phyloP scores from a whole-genome alignment of 257 asterid species.

The Phtheirospermum japonicum region DNA sequence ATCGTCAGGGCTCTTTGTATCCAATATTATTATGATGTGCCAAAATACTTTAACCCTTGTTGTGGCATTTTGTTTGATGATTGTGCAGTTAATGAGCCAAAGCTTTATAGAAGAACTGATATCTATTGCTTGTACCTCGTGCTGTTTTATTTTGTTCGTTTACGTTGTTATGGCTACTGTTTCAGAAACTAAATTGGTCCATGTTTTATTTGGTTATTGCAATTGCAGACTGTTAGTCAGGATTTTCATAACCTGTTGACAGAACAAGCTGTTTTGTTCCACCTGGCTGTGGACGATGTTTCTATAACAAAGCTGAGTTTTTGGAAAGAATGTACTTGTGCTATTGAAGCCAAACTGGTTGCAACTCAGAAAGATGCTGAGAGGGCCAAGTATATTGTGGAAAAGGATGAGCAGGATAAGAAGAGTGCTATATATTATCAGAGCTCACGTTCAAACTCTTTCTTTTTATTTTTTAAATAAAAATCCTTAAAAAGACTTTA shows the following conservation, averaged over 20 bases:
- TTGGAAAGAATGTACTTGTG: conserved; percentile 36
- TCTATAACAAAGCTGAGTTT: conserved; percentile 31
- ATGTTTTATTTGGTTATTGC: background rate
- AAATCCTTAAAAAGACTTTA: no score
- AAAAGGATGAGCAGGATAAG: conserved; percentile 34
- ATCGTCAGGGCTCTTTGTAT: no score
- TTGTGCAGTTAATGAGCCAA: no score
- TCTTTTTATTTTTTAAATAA: background rate
- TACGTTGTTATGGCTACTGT: background rate
- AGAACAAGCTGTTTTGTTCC: conserved; percentile 30
- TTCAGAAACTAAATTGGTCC: background rate
- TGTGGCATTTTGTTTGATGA: no score
- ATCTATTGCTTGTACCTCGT: no score
- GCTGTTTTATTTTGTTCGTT: no score
- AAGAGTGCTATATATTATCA: conserved; percentile 29
- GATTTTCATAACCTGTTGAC: conserved; percentile 31
- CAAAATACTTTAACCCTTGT: no score
- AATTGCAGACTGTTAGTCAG: conserved; percentile 28
- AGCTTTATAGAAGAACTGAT: no score
- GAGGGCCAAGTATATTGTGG: conserved; percentile 38
- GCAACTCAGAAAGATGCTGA: conserved; percentile 42
- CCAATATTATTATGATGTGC: no score
- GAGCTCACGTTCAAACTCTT: conserved; percentile 19
- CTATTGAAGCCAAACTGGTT: conserved; percentile 39
- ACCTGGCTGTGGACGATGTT: conserved; percentile 37